Base-by-base conservation (phyloP, 2,329 filamentous ascomycete species). In the Trichoderma citrinoviride region DNA sequence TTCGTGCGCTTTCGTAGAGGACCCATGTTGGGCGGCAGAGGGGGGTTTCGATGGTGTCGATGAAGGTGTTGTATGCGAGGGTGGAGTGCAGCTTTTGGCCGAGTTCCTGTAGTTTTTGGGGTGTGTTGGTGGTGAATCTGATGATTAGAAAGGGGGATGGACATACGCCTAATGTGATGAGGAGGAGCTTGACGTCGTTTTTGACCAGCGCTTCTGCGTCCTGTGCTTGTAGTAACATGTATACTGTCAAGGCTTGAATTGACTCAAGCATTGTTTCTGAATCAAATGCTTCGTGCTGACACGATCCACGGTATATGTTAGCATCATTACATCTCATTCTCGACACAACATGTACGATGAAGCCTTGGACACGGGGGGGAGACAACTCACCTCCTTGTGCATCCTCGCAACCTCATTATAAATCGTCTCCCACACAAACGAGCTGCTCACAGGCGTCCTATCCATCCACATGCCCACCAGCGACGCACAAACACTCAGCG, bases 361-460 rank as follows among this genome's bases (percentile, higher is more conserved):
- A n/a, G n/a, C n/a, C n/a, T n/a, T n/a, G n/a, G n/a, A n/a, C n/a
- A n/a, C n/a, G n/a, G n/a, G n/a, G n/a, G n/a, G n/a, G n/a, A 19
- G 1, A 15, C n/a, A 49, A n/a, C n/a, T 58, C 17, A 71, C 69
- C 61, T 67, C 67, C 7, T 25, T 21, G 7, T 52, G 44, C 3
- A 71, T 25, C 29, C 64, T 66, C 0, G n/a, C 49, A 4, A 54
- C n/a, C 27, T 71, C 69, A 1, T 61, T 53, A 12, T 71, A 68
- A 19, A 71, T 70, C 6, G 60, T 67, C 19, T 47, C 64, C 69
- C 69, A 71, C 3, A 71, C 61, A 41, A 67, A 70, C 8, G 33
- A 19, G 7, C 62, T 65, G 40, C 61, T 70, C 1, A 44, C 64
- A 3, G 49, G 47, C 1, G 67, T 70, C 37, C 49, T 69, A 10